phyloP scores from a whole-genome alignment of 2,329 filamentous ascomycete genomes.

The Dactylellina cionopaga region DNA sequence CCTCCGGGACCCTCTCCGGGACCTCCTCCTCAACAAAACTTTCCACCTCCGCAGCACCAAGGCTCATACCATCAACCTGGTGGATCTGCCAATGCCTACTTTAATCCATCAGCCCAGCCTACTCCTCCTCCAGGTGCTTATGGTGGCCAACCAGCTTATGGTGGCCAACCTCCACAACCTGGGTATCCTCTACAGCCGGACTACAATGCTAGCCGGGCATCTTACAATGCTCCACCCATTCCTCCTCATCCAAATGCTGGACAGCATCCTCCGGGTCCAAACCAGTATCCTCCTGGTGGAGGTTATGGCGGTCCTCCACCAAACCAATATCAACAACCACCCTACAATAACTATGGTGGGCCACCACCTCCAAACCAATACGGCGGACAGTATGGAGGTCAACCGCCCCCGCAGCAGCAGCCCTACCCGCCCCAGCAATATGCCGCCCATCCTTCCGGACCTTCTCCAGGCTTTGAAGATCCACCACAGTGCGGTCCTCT shows the following conservation, averaged over 20 bases:
- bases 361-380: conserved; percentile 33
- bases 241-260: conserved; percentile 57
- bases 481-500: conserved; percentile 60
- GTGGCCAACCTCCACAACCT: conserved; percentile 56
- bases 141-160: conserved; percentile 6
- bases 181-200: conserved; percentile 61
- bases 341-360: conserved; percentile 54
- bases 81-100: conserved; percentile 16
- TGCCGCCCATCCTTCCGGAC: conserved; percentile 58
- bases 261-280: conserved; percentile 59
- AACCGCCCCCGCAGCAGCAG: conserved; percentile 5
- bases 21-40: conserved; percentile 15
- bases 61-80: conserved; percentile 6
- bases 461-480: conserved; percentile 59
- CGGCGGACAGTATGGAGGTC: conserved; percentile 53
- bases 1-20: conserved; percentile 21
- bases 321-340: conserved; percentile 55
- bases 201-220: conserved; percentile 57
- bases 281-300: neutral
- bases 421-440: conserved; percentile 7
- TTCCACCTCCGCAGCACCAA: conserved; percentile 21
- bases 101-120: conserved; percentile 14
- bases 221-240: conserved; percentile 49
- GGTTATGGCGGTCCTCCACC: conserved; percentile 55
- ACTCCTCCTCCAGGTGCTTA: conserved; percentile 3